A percentile compares a stretch with the other conserved stretches of the same genome.
Evolutionary conservation across 2,329 filamentous ascomycete genomes (phyloP).

Genomic region (Ascochyta lentis): DNA sequence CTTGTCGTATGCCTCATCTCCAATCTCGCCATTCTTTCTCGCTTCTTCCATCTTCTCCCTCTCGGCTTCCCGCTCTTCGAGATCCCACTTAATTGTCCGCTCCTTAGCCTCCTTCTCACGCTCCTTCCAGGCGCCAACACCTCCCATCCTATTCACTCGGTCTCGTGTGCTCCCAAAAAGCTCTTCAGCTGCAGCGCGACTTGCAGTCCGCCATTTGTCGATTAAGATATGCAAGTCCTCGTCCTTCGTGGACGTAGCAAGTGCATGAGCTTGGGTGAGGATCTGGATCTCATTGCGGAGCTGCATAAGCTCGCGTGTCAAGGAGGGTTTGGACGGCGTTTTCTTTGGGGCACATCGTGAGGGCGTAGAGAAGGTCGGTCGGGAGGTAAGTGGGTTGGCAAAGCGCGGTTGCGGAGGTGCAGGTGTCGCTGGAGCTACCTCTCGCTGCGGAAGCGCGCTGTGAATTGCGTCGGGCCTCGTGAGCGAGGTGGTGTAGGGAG

Average conservation of each 20-base stretch:
- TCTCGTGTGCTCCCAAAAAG: constrained; percentile 67
- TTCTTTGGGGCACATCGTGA: constrained; percentile 23
- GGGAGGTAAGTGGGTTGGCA: constrained; percentile 24
- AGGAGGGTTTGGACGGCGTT: constrained; percentile 29
- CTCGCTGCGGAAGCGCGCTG: background rate
- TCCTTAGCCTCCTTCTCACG: constrained; percentile 45
- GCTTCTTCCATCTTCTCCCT: constrained; percentile 55
- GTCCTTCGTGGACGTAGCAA: constrained; percentile 52
- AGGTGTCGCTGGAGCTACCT: constrained; percentile 7
- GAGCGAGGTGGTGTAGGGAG: background rate
- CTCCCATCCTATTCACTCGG: constrained; percentile 68
- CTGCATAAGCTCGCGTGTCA: constrained; percentile 41
- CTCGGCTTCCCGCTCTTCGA: constrained; percentile 45
- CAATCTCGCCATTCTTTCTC: constrained; percentile 39
- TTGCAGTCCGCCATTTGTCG: constrained; percentile 66
- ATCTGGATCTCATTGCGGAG: constrained; percentile 50
- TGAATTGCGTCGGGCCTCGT: background rate
- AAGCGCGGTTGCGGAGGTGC: constrained; percentile 9
- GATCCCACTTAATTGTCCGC: constrained; percentile 48
- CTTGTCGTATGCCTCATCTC: constrained; percentile 58
- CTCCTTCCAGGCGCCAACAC: constrained; percentile 62
- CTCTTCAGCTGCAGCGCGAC: constrained; percentile 70
- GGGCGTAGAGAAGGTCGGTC: constrained; percentile 17
- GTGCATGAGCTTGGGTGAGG: constrained; percentile 50
- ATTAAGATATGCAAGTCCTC: constrained; percentile 64